Evolutionary conservation across 1,139 yeast species (phyloP).

Genomic region (Yamadazyma taylorii): DNA sequence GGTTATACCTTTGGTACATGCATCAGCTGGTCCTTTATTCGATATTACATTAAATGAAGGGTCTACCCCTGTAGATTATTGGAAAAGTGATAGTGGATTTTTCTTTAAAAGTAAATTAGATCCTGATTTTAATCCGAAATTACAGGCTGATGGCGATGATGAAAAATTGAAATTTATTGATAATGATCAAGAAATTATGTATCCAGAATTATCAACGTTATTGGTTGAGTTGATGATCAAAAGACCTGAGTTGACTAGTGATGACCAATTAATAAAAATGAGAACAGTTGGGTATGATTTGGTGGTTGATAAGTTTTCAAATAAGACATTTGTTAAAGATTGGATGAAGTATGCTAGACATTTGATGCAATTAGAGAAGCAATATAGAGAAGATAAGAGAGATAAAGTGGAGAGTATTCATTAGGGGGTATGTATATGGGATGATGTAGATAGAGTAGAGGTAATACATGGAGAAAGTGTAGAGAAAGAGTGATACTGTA

Average conservation of each 20-base stretch:
- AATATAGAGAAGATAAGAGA: slow-evolving; percentile 35
- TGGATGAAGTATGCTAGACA: slow-evolving; percentile 56
- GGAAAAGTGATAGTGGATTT: slow-evolving; percentile 61
- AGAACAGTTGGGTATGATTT: slow-evolving; percentile 53
- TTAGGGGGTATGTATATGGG: slow-evolving; percentile 16
- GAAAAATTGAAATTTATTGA: slow-evolving; percentile 2
- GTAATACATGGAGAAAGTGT: no score
- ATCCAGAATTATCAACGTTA: slow-evolving; percentile 40
- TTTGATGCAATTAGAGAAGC: slow-evolving; percentile 39
- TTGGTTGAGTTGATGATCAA: slow-evolving; percentile 39
- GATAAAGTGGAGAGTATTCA: slow-evolving; percentile 42
- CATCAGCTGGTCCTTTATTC: slow-evolving; percentile 85
- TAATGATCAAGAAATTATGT: slow-evolving; percentile 21
- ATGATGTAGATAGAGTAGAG: neutral
- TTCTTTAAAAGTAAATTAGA: slow-evolving; percentile 61
- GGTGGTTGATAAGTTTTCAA: slow-evolving; percentile 66
- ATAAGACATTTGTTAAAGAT: slow-evolving; percentile 53
- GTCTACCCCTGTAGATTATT: slow-evolving; percentile 18
- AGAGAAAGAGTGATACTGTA: no score
- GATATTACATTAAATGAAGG: slow-evolving; percentile 62
- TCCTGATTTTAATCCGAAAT: slow-evolving; percentile 57
- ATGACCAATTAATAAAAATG: slow-evolving; percentile 38
- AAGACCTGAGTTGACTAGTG: slow-evolving; percentile 32
- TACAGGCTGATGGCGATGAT: no score
- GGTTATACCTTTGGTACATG: slow-evolving; percentile 84